A percentile compares a stretch with the other conserved stretches of the same genome.
Conservation (phyloP, 2,329 filamentous ascomycete genomes). For the Shiraia sp. region DNA sequence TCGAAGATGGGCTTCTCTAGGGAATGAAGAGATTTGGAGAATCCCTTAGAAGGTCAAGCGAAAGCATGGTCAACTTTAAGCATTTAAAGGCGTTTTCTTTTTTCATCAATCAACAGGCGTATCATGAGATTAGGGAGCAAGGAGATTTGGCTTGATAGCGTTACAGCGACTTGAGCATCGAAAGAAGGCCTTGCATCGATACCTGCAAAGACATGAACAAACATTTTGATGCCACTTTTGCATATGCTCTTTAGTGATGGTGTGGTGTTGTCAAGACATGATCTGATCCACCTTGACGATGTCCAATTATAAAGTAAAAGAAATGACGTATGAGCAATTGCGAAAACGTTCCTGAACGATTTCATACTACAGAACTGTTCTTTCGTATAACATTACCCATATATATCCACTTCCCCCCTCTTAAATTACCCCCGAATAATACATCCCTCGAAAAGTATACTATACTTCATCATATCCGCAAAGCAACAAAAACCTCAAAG, state of each 20-base stretch:
- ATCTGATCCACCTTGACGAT: no score
- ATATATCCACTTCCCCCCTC: no score
- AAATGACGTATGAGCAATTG: no score
- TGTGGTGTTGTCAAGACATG: no score
- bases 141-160: not conserved
- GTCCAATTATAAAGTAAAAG: no score
- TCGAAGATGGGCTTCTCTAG: conserved; percentile 37
- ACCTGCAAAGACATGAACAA: not conserved
- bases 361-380: no score
- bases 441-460: no score
- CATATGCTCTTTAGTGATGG: not conserved
- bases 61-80: not conserved
- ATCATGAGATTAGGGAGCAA: not conserved
- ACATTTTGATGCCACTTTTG: not conserved
- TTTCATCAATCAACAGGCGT: not conserved
- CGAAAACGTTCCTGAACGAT: no score
- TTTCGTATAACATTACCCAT: no score
- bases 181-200: not conserved
- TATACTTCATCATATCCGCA: no score
- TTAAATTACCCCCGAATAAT: no score
- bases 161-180: not conserved
- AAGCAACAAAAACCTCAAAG: no score
- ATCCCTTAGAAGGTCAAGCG: not conserved
- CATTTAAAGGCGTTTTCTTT: conserved; percentile 2
- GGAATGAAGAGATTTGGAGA: not conserved